Percentiles rank a stretch among this genome's conserved stretches.
These are phyloP conservation scores for Akanthomyces uredinophilus DNA, from an alignment of 2,329 filamentous ascomycete genomes.

Conservation along the genomic window DNA sequence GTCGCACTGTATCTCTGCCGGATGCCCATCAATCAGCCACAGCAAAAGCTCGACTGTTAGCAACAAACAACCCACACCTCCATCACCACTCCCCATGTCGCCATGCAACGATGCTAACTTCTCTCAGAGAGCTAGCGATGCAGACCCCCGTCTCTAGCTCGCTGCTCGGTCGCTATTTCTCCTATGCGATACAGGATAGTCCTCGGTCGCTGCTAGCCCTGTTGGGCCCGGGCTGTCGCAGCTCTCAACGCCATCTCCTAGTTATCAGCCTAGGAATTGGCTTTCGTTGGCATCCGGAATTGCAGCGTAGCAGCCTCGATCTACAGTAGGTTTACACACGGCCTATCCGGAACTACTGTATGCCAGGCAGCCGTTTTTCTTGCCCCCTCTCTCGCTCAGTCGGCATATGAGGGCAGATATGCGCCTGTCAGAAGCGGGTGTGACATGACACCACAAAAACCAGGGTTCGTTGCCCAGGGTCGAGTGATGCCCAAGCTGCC, in stretches of 20 bases:
- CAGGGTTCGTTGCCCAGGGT: constrained; percentile 1
- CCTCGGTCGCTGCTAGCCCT: not conserved
- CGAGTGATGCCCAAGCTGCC: constrained; percentile 8
- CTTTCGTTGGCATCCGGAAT: constrained; percentile 1
- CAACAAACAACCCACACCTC: constrained; percentile 4
- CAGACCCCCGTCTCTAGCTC: not conserved
- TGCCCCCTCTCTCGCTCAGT: not conserved
- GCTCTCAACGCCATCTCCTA: not conserved
- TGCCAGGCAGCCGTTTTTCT: constrained; percentile 2
- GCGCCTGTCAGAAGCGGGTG: constrained; percentile 1
- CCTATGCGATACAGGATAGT: constrained; percentile 10
- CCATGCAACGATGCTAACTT: constrained; percentile 45
- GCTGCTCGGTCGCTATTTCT: not conserved
- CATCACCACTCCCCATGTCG: constrained; percentile 19
- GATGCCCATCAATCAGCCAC: not conserved
- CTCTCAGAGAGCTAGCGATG: not conserved
- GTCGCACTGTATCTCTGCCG: not conserved
- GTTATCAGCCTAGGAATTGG: no score
- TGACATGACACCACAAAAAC: constrained; percentile 1
- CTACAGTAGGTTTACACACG: not conserved
- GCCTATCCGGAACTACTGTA: not conserved
- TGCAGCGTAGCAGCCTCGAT: constrained; percentile 8
- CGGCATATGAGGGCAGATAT: not conserved
- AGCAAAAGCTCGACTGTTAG: not conserved
- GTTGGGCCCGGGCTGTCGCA: not conserved